Base-by-base conservation (phyloP, 495 filamentous ascomycete genomes). In the Elasticomyces elasticus region DNA sequence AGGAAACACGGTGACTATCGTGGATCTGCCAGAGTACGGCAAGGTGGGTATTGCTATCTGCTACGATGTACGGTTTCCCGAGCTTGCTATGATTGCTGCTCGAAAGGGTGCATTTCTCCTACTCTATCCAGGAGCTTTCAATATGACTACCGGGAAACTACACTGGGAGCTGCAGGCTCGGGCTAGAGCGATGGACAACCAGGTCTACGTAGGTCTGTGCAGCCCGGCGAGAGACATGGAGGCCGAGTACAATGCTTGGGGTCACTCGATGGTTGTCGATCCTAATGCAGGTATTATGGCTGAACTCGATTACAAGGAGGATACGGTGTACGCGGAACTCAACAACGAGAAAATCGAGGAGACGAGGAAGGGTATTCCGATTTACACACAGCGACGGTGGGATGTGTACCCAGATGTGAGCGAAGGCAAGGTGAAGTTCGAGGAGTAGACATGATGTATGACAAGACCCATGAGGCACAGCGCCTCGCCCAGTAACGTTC, bases 21-120 rank as follows among this genome's bases (percentile, higher is more conserved):
- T 97, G 20, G 84, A 94, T 47, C 70, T 94, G 5, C 85, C 87
- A 2, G 87, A 85, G 49, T 95, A 92, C 64, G 92, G 92, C 35
- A 80, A 77, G 54, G 76, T 98, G 45, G 88, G 79, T 0, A 69
- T 98, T 0, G 90, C 84, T 13, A 96, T 98, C 63, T 98, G 92
- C 76, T 98, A 98, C 70, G 92, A 98, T 67, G 78, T 97, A 42
- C 87, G 92, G 7, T 98, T 98, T 74, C 91, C 92, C 0, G 92
- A 98, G 69, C 75, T 95, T 7, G 90, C 87, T 4, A 95, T 80
- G 72, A 84, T 97, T 45, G 91, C 90, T 2, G 88, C 92, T 12
- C 79, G 92, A 23, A 80, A 82, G 62, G 84, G 81, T 11, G 83
- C 80, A 51, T 97, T 97, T 67, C 74, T 85, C 28, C 77, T 97